Conservation (phyloP, 106 monocot genomes). For the Dendrobium catenatum region DNA sequence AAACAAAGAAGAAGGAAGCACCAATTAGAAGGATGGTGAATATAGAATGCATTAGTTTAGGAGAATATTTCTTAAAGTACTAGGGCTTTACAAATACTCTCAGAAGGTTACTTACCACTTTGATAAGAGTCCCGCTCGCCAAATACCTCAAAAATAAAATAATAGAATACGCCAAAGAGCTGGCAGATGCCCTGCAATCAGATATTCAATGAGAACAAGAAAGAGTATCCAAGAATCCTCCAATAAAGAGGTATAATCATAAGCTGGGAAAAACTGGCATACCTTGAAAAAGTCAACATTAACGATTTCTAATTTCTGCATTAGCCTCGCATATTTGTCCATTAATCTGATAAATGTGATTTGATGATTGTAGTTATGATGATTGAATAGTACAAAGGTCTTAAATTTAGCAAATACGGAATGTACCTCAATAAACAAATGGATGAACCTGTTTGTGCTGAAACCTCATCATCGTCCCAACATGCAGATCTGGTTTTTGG, state of each 20-base stretch:
- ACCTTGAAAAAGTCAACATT: constrained; percentile 96
- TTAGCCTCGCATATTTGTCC: constrained; percentile 99
- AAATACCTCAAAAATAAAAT: constrained; percentile 83
- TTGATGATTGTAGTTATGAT: neutral
- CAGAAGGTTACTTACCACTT: constrained; percentile 38
- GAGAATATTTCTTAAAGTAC: neutral
- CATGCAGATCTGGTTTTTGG: constrained; percentile 25
- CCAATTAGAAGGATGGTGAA: neutral
- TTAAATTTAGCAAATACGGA: neutral
- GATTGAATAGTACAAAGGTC: neutral
- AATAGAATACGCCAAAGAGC: constrained; percentile 85
- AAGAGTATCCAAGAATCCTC: constrained; percentile 1
- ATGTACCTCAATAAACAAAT: constrained; percentile 78
- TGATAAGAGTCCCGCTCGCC: constrained; percentile 52
- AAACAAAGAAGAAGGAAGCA: constrained; percentile 14
- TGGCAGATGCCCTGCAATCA: constrained; percentile 81
- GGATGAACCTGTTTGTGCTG: constrained; percentile 86
- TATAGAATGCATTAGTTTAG: constrained; percentile 5
- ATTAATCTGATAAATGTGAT: constrained; percentile 66
- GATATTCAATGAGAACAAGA: constrained; percentile 18
- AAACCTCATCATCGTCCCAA: constrained; percentile 74
- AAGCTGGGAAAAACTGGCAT: neutral
- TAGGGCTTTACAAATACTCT: constrained; percentile 29
- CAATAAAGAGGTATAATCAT: neutral
- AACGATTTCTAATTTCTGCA: constrained; percentile 94